These are phyloP conservation scores for Phytophthora sojae DNA, from an alignment of 352 stramenopile genomes.

Conservation along the genomic window DNA sequence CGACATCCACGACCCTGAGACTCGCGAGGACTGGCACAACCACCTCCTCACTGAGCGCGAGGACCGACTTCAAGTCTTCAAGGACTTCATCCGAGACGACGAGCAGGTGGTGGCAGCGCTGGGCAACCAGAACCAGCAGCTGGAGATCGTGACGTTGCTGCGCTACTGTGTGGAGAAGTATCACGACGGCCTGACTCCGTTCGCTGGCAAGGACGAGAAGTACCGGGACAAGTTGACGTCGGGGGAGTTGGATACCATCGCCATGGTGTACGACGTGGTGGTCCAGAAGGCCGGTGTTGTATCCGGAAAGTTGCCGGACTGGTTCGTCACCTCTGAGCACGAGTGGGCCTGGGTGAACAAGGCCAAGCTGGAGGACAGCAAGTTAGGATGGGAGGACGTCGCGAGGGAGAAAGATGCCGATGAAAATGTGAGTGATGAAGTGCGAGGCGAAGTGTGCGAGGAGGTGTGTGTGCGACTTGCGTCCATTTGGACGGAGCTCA, in stretches of 20 bases:
- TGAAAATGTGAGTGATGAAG: slow-evolving; percentile 23
- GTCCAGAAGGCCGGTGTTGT: slow-evolving; percentile 29
- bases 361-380: slow-evolving; percentile 34
- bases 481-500: slow-evolving; percentile 39
- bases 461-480: slow-evolving; percentile 33
- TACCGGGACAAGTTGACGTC: slow-evolving; percentile 36
- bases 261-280: slow-evolving; percentile 38
- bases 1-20: slow-evolving; percentile 16
- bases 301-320: slow-evolving; percentile 32
- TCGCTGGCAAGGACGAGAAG: slow-evolving; percentile 30
- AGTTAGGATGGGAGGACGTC: slow-evolving; percentile 22
- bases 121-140: slow-evolving; percentile 36
- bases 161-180: slow-evolving; percentile 44
- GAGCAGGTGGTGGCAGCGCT: slow-evolving; percentile 17
- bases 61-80: slow-evolving; percentile 32
- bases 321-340: slow-evolving; percentile 43
- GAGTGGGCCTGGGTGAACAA: slow-evolving; percentile 40
- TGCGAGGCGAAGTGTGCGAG: slow-evolving; percentile 25
- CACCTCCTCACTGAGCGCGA: slow-evolving; percentile 26
- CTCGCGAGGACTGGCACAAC: slow-evolving; percentile 26
- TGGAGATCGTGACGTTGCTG: slow-evolving; percentile 43
- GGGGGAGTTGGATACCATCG: slow-evolving; percentile 34
- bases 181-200: slow-evolving; percentile 28
- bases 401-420: slow-evolving; percentile 15
- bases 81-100: slow-evolving; percentile 24